These are phyloP conservation scores for Penicillium angulare DNA, from an alignment of 495 filamentous ascomycete species.

Conservation along the genomic window DNA sequence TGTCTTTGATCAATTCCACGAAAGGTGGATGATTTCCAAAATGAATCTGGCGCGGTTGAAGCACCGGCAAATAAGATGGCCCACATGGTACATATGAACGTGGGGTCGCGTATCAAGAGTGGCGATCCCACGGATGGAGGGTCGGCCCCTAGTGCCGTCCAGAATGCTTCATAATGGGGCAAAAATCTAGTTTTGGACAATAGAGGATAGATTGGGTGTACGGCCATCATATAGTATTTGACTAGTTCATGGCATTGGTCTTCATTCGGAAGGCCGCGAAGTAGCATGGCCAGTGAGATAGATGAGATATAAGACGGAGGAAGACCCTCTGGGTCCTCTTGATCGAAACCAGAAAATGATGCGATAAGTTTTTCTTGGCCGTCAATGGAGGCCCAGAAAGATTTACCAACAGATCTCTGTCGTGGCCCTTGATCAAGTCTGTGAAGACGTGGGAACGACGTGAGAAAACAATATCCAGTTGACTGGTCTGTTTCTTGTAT, in stretches of 20 bases:
- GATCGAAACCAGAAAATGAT: conserved; percentile 16
- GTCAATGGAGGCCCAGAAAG: too few relatives aligned
- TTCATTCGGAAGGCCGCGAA: conserved; percentile 1
- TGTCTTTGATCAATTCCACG: not conserved
- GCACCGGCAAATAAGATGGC: conserved; percentile 17
- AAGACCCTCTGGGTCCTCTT: conserved; percentile 1
- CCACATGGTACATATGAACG: conserved; percentile 18
- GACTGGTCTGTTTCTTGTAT: too few relatives aligned
- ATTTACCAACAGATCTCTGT: too few relatives aligned
- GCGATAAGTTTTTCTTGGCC: too few relatives aligned
- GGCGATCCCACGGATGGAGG: not conserved
- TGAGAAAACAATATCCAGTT: too few relatives aligned
- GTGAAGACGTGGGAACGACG: too few relatives aligned
- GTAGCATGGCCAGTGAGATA: not conserved
- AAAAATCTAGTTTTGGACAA: conserved; percentile 10
- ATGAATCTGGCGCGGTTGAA: conserved; percentile 4
- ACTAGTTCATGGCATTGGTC: conserved; percentile 7
- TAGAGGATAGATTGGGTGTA: conserved; percentile 16
- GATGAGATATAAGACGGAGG: conserved; percentile 12
- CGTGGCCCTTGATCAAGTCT: too few relatives aligned
- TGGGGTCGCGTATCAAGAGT: conserved; percentile 15
- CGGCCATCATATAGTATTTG: conserved; percentile 7
- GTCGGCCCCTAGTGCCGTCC: conserved; percentile 11
- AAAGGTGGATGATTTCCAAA: conserved; percentile 2
- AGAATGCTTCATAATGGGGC: conserved; percentile 16